Conservation (phyloP, 1,139 yeast genomes). For the Suhomyces ambrosiae region DNA sequence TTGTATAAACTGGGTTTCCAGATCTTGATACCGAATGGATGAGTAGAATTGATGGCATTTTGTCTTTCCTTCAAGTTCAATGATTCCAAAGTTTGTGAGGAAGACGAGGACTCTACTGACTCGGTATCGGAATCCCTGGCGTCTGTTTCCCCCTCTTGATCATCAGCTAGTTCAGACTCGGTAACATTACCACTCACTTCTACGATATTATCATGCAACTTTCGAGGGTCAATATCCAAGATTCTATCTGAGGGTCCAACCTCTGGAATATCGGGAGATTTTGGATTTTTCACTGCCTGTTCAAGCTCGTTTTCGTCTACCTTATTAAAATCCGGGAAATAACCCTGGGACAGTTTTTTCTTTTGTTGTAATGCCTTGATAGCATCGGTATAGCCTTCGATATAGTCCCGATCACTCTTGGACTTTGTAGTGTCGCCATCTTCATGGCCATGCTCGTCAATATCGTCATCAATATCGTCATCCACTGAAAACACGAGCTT, state of each 20-base stretch:
- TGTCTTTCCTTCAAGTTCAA: conserved; percentile 92
- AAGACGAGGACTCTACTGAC: conserved; percentile 38
- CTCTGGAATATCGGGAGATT: conserved; percentile 1
- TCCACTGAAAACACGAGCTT: conserved; percentile 67
- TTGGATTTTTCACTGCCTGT: background rate
- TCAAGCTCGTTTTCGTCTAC: background rate
- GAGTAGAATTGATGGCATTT: conserved; percentile 93
- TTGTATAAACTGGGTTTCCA: conserved; percentile 98
- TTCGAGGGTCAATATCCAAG: background rate
- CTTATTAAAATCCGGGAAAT: conserved; percentile 15
- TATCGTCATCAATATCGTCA: conserved; percentile 56
- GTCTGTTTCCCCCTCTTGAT: conserved; percentile 16
- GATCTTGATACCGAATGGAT: conserved; percentile 96
- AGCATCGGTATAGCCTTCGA: conserved; percentile 76
- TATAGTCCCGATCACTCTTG: conserved; percentile 55
- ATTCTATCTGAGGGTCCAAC: background rate
- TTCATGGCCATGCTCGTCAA: conserved; percentile 44
- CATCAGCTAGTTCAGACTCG: conserved; percentile 15
- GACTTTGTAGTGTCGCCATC: conserved; percentile 32
- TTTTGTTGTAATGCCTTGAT: conserved; percentile 44
- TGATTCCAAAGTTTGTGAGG: conserved; percentile 68
- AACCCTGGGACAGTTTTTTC: conserved; percentile 14
- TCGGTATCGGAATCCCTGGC: conserved; percentile 32
- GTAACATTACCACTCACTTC: conserved; percentile 1
- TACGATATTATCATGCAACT: conserved; percentile 1